Evolutionary conservation across 2,329 filamentous ascomycete genomes (phyloP), one percentile per base, ranked within the genome.

Genomic region (Aspergillus vadensis): DNA sequence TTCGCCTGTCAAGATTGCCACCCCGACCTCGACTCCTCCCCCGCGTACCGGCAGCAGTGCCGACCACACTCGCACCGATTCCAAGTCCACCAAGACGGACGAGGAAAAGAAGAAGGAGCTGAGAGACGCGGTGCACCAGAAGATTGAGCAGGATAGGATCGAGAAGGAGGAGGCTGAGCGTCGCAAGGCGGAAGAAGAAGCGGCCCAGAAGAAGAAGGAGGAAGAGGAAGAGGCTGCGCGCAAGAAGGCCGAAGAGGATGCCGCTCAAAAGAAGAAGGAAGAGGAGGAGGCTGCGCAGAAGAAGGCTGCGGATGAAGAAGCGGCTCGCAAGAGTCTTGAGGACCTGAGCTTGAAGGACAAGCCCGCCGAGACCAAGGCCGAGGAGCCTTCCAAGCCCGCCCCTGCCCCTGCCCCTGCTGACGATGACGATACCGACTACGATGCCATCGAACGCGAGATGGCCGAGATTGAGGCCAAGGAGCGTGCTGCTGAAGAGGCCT

Each of bases 71-170:
- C 89, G 91, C 44, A 83, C 86, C 15, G 91, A 96, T 55, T 93
- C 89, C 77, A 84, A 82, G 71, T 82, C 82, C 23, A 81, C 80
- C 44, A 95, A 95, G 83, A 89, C 89, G 1, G 85, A 86, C 38
- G 90, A 94, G 74, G 90, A 97, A 78, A 91, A 91, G 64, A 89
- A 90, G 76, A 87, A 90, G 74, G 89, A 91, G 73, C 88, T 96
- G 72, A 85, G 83, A 72, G 80, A 82, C 60, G 76, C 79, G 12
- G 78, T 83, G 56, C 78, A 77, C 27, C 76, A 79, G 66, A 81
- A 80, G 70, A 82, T 84, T 66, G 79, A 81, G 61, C 86, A 88
- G 72, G 32, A 36, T 5, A 14, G 32, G 2, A 82, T 84, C 67
- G 79, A 81, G 61, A 86, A 88, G 72, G 85, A 85, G 55, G 86